Base-by-base conservation (phyloP, 306 rosid genomes). In the Inga laurina region DNA sequence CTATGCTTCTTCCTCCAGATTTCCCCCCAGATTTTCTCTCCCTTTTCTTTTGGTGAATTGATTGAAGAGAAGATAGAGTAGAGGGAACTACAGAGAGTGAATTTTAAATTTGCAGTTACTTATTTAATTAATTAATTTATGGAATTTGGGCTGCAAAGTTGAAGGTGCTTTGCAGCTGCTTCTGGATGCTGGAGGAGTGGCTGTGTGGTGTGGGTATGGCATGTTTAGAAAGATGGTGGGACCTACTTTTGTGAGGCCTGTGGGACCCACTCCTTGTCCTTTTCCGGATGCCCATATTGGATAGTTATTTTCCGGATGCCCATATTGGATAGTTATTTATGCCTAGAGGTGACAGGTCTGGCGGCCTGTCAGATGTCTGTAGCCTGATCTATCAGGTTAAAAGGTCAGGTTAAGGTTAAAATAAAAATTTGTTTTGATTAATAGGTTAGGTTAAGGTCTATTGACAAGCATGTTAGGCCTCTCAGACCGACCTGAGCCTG, bases 131-230 rank as follows among this genome's bases (percentile, higher is more conserved):
- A 62, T 66, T 34, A 2, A 16, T 22, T 67, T 5, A 14, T 37
- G 77, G 74, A 41, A 22, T 49, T 72, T 43, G 44, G 49, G 39
- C 10, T 44, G 84, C 70, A 79, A 84, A 88, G 79, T 52, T 52
- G 59, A 30, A 82, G 79, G 77, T 82, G 93, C 88, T 87, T 87
- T 88, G 92, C 66, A 76, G 91, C 90, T 82, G 97, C 88, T 85
- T 91, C 87, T 96, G 87, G 88, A 82, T 92, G 81, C 80, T 43
- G 21, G 69, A 37, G 21, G 72, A 66, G 69, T 8, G 51, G 22
- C 72, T 70, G 69, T 62, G 70, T 14, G 44, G 69, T 62, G 70
- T 14, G 44, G 72, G 72, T 39, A 39, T 81, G 75, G 64, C 6
- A 84, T 84, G 57, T 43, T 43, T 21, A 37, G 82, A 73, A 30